These are phyloP conservation scores for Letharia columbiana DNA, from an alignment of 495 filamentous ascomycete species.

Conservation along the genomic window DNA sequence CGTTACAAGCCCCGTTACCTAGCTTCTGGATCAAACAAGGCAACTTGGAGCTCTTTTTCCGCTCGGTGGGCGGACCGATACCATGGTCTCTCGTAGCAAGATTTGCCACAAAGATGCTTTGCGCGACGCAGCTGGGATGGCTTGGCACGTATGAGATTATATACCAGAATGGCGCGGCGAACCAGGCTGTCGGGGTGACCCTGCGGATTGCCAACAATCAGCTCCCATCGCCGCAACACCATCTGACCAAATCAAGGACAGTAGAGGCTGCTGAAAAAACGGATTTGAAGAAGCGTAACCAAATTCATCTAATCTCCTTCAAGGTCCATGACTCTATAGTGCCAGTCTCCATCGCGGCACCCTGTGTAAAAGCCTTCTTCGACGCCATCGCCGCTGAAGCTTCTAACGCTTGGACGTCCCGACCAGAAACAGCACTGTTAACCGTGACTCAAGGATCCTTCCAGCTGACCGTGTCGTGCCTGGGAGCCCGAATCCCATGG, in stretches of 20 bases:
- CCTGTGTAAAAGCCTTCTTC: not conserved
- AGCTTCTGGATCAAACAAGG: not conserved
- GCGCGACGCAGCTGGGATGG: not conserved
- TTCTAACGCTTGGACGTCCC: not conserved
- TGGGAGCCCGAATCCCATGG: not conserved
- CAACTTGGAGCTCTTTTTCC: not conserved
- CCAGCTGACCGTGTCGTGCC: slow-evolving; percentile 4
- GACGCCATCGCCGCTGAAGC: not conserved
- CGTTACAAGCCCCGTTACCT: not conserved
- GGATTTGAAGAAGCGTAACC: not conserved
- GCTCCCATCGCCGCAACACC: not conserved
- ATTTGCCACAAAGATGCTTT: not conserved
- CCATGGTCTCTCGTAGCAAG: not conserved
- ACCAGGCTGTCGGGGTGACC: not conserved
- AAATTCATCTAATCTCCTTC: not conserved
- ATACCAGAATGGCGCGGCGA: not conserved
- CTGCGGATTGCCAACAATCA: not conserved
- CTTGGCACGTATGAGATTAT: not conserved
- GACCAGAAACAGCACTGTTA: not conserved
- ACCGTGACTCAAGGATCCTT: not conserved
- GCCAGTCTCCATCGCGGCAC: not conserved
- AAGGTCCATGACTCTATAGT: not conserved
- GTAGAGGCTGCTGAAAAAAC: not conserved
- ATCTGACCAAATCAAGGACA: not conserved
- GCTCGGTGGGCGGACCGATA: not conserved